Conservation (phyloP, 805 yeast species). For the Metschnikowia continentalis region DNA sequence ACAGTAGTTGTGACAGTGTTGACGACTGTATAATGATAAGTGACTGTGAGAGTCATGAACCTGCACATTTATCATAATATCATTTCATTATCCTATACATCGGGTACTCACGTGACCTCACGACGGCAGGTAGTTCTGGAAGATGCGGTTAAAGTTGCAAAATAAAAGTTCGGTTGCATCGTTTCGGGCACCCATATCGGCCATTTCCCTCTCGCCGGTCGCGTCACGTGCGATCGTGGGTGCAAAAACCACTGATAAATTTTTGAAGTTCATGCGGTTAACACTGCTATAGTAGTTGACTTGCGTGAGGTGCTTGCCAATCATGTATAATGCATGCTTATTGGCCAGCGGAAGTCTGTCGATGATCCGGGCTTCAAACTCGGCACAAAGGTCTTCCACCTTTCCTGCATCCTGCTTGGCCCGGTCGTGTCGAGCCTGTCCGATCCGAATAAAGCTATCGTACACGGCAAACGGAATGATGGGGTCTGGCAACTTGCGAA, state of each 20-base stretch:
- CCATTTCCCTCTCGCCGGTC: conserved; percentile 75
- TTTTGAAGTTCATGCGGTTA: conserved; percentile 80
- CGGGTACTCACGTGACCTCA: no score
- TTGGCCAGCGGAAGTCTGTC: conserved; percentile 64
- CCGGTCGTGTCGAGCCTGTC: conserved; percentile 20
- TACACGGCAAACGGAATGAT: conserved; percentile 69
- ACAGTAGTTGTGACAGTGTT: no score
- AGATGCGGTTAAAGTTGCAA: conserved; percentile 41
- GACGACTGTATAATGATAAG: no score
- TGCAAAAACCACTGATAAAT: conserved; percentile 88
- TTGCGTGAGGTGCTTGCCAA: conserved; percentile 61
- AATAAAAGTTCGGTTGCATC: conserved; percentile 72
- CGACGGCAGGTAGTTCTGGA: conserved; percentile 12
- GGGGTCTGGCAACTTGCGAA: conserved; percentile 82
- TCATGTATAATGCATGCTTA: conserved; percentile 46
- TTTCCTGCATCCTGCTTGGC: neutral
- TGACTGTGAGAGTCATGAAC: no score
- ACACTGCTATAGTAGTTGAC: conserved; percentile 49
- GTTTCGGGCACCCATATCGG: conserved; percentile 79
- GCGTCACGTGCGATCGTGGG: conserved; percentile 83
- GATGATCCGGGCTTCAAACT: conserved; percentile 43
- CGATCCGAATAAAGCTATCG: conserved; percentile 56
- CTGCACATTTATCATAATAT: no score
- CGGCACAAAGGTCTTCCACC: conserved; percentile 28
- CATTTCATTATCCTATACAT: no score